These are phyloP conservation scores for Tilletiopsis washingtonensis DNA, from an alignment of 1,284 basidiomycete genomes.

Conservation along the genomic window DNA sequence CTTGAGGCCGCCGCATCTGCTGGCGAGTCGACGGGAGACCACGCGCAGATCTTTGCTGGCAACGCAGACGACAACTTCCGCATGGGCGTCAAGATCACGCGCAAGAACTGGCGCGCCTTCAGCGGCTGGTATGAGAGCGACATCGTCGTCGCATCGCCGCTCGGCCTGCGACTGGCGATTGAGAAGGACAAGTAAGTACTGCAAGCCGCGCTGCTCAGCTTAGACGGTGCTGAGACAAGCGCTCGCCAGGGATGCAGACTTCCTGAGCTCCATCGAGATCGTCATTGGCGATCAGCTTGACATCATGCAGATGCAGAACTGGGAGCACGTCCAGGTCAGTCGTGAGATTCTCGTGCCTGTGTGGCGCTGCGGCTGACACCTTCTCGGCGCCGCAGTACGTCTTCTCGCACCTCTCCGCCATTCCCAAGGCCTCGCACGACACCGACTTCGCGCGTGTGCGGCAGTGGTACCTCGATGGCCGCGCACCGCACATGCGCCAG, in stretches of 20 bases:
- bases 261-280: conserved; percentile 86
- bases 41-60: conserved; percentile 88
- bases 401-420: conserved; percentile 70
- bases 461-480: conserved; percentile 90
- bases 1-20: conserved; percentile 61
- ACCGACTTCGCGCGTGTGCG: conserved; percentile 95
- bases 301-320: conserved; percentile 94
- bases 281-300: conserved; percentile 90
- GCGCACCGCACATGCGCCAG: conserved; percentile 71
- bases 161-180: conserved; percentile 81
- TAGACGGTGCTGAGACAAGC: too few relatives aligned
- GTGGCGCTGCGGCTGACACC: not conserved
- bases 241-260: conserved; percentile 80
- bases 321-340: conserved; percentile 86
- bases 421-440: conserved; percentile 85
- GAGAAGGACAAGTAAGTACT: conserved; percentile 82
- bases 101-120: conserved; percentile 79
- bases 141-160: conserved; percentile 82
- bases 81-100: conserved; percentile 82
- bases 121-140: conserved; percentile 85
- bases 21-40: conserved; percentile 76
- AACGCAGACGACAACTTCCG: conserved; percentile 95
- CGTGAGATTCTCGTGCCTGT: not conserved
- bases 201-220: conserved; percentile 11
- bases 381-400: conserved; percentile 60